Conservation (phyloP, 1,139 yeast species). For the Pichia norvegensis region DNA sequence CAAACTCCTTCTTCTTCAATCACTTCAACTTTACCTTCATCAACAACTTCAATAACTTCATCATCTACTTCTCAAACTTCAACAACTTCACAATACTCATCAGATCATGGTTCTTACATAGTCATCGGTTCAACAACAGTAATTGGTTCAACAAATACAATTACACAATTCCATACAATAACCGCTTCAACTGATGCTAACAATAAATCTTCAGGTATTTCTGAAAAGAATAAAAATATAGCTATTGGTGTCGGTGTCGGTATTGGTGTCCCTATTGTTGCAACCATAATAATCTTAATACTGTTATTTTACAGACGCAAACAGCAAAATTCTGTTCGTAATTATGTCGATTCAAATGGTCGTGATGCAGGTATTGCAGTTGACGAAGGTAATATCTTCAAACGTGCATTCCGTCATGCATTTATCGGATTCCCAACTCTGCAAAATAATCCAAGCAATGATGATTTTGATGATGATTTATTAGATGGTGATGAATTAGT, state of each 20-base stretch:
- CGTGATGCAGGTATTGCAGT: conserved; percentile 26
- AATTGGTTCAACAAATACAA: conserved; percentile 12
- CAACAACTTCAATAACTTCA: conserved; percentile 1
- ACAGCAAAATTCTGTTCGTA: conserved; percentile 13
- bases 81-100: conserved; percentile 11
- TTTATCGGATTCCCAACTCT: conserved; percentile 21
- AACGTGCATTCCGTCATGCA: conserved; percentile 15
- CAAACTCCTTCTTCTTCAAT: conserved; percentile 1
- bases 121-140: conserved; percentile 15
- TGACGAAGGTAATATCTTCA: conserved; percentile 20
- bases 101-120: conserved; percentile 10
- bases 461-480: conserved; percentile 23
- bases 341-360: conserved; percentile 30
- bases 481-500: conserved; percentile 12
- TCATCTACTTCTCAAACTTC: conserved; percentile 10
- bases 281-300: conserved; percentile 16
- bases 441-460: conserved; percentile 12
- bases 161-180: conserved; percentile 13
- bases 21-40: no score
- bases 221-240: conserved; percentile 36
- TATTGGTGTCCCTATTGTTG: conserved; percentile 29
- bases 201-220: conserved; percentile 28
- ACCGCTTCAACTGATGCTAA: conserved; percentile 15
- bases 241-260: conserved; percentile 44
- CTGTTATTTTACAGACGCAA: conserved; percentile 20